Conservation (phyloP, 352 stramenopile species). For the Globisporangium splendens region DNA sequence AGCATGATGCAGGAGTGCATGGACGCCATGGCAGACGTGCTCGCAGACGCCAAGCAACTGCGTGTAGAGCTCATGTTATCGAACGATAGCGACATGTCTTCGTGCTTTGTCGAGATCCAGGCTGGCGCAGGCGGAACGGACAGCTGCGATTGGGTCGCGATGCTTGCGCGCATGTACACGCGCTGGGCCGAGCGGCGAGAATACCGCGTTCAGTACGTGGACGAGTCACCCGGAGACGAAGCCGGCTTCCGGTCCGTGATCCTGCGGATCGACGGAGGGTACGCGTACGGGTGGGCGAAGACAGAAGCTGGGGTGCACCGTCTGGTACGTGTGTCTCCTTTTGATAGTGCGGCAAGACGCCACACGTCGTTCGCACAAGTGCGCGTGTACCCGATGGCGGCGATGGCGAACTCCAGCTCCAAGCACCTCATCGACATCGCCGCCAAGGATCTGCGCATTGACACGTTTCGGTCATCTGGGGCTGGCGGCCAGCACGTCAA, state of each 20-base stretch:
- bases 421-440: conserved; percentile 56
- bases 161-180: conserved; percentile 95
- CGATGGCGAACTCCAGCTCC: conserved; percentile 15
- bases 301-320: conserved; percentile 95
- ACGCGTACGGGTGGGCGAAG: conserved; percentile 92
- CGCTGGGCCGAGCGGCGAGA: conserved; percentile 45
- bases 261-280: conserved; percentile 55
- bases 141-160: conserved; percentile 94
- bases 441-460: conserved; percentile 90
- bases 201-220: conserved; percentile 78
- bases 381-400: conserved; percentile 63
- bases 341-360: conserved; percentile 90
- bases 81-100: conserved; percentile 46
- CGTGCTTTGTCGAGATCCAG: conserved; percentile 81
- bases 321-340: conserved; percentile 93
- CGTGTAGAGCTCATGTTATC: conserved; percentile 61
- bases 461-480: conserved; percentile 92
- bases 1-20: conserved; percentile 47
- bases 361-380: conserved; percentile 96
- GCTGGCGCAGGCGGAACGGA: conserved; percentile 91
- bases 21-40: conserved; percentile 31
- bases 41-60: conserved; percentile 43
- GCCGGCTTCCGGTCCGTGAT: conserved; percentile 66
- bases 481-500: conserved; percentile 97
- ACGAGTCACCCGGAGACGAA: conserved; percentile 83